Base-by-base conservation (phyloP, 73 alveolate species). In the Paramecium octaurelia region DNA sequence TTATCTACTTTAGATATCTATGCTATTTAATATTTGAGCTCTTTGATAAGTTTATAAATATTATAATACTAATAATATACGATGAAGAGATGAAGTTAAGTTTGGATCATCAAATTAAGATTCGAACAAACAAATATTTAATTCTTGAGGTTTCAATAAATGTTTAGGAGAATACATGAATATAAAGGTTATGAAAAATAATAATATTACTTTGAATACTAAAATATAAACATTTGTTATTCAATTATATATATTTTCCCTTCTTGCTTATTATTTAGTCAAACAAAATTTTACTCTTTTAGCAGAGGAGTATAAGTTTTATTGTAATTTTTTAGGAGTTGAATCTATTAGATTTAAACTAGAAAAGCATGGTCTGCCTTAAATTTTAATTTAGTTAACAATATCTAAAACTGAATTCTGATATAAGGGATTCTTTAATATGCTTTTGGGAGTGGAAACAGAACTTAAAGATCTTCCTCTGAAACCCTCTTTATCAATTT, bases 381-480 rank as follows among this genome's bases (percentile, higher is more conserved):
- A 54, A 54, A 54, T 5, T 54, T 54, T 54, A 54, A 54, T 54
- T 54, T 54, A 27, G 46, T 34, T 64, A 23, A 64, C 31, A 27
- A 64, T 64, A 64, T 64, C 84, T 31, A 64, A 64, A 10, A 31
- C 42, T 27, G 87, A 73, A 27, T 40, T 23, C n/a, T 73, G n/a
- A 29, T 12, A 40, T 14, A 42, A 73, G 3, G 87, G 87, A 36
- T 73, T 73, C 31, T 73, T 73, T 34, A 73, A 43, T 4, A 73
- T 73, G 36, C 87, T 73, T 73, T 73, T 73, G 6, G 87, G 87
- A 16, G 87, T 73, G 20, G 87, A 73, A 27, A 64, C 84, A 64
- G 84, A 64, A 34, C 84, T 64, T 11, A 11, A 34, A 12, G 84
- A 64, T 64, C 84, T 64, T 12, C 84, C 84, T 64, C 84, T 64